Evolutionary conservation across 495 filamentous ascomycete genomes (phyloP).

Genomic region (Thermochaetoides thermophila): DNA sequence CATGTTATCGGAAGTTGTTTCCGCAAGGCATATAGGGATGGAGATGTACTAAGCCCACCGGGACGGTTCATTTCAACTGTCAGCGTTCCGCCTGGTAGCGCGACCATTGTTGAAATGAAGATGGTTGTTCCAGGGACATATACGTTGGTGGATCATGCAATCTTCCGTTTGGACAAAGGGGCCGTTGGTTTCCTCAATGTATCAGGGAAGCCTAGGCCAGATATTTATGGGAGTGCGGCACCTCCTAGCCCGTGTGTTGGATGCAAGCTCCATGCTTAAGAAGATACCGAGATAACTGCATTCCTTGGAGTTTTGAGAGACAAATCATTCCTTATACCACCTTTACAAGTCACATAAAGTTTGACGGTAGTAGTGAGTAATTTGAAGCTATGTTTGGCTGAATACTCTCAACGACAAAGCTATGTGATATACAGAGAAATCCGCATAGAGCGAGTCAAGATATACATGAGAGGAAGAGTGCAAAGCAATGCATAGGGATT

Average conservation of each 20-base stretch:
- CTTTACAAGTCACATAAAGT: too few relatives aligned
- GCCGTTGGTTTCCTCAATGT: conserved; percentile 5
- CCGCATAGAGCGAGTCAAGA: too few relatives aligned
- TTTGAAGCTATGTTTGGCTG: too few relatives aligned
- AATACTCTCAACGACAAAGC: too few relatives aligned
- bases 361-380: too few relatives aligned
- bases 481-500: too few relatives aligned
- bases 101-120: conserved; percentile 2
- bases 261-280: conserved; percentile 4
- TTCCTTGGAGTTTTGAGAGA: too few relatives aligned
- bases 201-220: conserved; percentile 1
- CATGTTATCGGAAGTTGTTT: conserved; percentile 5
- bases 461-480: too few relatives aligned
- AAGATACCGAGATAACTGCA: too few relatives aligned
- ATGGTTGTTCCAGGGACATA: conserved; percentile 4
- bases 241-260: conserved; percentile 1
- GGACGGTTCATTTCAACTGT: conserved; percentile 1
- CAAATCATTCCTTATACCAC: too few relatives aligned
- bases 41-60: conserved; percentile 4
- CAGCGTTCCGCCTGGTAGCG: background rate
- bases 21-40: background rate
- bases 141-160: conserved; percentile 3
- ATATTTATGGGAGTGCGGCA: conserved; percentile 1
- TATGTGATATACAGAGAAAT: too few relatives aligned
- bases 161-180: conserved; percentile 4